A percentile compares a stretch with the other conserved stretches of the same genome.
These are phyloP conservation scores for Xylaria venustula DNA, from an alignment of 495 filamentous ascomycete species.

Conservation along the genomic window DNA sequence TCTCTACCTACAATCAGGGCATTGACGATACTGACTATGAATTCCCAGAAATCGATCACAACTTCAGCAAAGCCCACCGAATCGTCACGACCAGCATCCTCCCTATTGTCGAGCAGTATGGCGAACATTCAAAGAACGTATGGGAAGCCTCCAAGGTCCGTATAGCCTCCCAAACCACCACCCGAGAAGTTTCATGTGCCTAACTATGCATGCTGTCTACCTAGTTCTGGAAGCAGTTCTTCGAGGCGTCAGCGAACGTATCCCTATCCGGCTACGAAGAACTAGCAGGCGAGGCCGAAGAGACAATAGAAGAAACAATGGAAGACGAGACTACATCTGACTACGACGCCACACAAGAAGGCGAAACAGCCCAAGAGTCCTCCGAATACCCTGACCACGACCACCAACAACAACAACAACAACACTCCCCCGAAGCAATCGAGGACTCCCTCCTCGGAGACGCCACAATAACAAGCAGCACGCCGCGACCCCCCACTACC, in stretches of 20 bases:
- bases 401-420: too few relatives aligned
- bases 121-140: conserved; percentile 86
- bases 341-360: conserved; percentile 39
- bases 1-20: too few relatives aligned
- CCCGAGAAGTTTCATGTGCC: not conserved
- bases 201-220: conserved; percentile 13
- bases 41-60: conserved; percentile 86
- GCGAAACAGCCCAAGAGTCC: conserved; percentile 30
- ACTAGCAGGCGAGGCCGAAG: conserved; percentile 53
- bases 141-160: conserved; percentile 94
- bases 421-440: conserved; percentile 33
- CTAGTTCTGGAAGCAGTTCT: conserved; percentile 99
- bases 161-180: not conserved
- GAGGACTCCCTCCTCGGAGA: conserved; percentile 56
- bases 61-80: conserved; percentile 94
- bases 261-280: conserved; percentile 97
- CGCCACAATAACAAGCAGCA: conserved; percentile 51
- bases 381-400: conserved; percentile 30
- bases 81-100: conserved; percentile 94
- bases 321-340: conserved; percentile 42
- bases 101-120: conserved; percentile 94
- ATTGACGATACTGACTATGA: conserved; percentile 7
- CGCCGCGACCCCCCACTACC: conserved; percentile 48
- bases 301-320: conserved; percentile 39
- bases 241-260: conserved; percentile 96